Percentiles rank a stretch among this genome's conserved stretches.
Evolutionary conservation across 2,329 filamentous ascomycete genomes (phyloP).

Genomic region (Hirsutella minnesotensis): DNA sequence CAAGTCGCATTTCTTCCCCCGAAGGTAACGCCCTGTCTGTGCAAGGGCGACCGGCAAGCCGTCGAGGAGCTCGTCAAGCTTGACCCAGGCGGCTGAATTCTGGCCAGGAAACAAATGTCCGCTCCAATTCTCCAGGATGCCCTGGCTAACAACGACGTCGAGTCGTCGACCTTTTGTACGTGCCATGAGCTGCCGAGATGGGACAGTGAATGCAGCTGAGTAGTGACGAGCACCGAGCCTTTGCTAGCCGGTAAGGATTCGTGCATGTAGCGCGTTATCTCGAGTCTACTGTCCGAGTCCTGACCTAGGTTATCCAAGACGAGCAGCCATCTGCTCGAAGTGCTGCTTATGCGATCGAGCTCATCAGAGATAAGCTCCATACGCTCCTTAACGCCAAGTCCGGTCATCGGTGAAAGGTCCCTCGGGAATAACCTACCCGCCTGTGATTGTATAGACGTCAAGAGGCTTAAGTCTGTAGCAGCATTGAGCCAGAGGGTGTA

Average conservation of each 20-base stretch:
- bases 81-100: background rate
- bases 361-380: background rate
- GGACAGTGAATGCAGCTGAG: background rate
- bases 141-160: background rate
- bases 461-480: background rate
- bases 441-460: background rate
- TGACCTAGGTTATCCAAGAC: background rate
- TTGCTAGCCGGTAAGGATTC: background rate
- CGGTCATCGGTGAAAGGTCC: background rate
- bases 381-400: background rate
- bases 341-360: background rate
- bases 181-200: background rate
- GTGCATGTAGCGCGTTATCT: background rate
- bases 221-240: background rate
- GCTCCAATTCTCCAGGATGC: background rate
- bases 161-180: background rate
- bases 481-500: background rate
- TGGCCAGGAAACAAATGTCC: background rate
- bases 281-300: background rate
- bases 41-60: background rate
- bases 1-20: background rate
- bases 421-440: background rate
- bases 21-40: background rate
- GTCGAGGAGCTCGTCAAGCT: background rate
- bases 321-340: background rate